Evolutionary conservation across 176 grass and related monocot species (phyloP).

Genomic region (Typha latifolia): DNA sequence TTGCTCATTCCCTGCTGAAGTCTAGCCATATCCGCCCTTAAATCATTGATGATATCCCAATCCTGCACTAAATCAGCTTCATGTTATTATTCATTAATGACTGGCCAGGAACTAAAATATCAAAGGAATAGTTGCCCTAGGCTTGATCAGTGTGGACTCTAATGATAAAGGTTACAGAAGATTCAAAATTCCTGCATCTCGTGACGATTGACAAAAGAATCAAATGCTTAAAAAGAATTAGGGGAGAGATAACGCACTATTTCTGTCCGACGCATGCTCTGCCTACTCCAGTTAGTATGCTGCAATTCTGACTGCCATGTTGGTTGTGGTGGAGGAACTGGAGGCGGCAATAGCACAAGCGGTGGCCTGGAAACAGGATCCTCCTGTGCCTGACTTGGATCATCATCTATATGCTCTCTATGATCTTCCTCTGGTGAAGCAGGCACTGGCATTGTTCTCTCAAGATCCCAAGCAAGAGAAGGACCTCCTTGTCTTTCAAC

Average conservation of each 20-base stretch:
- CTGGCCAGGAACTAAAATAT: neutral
- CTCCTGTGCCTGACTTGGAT: constrained; percentile 8
- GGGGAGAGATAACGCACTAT: constrained; percentile 23
- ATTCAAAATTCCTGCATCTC: neutral
- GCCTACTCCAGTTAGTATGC: constrained; percentile 39
- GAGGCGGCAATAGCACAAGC: constrained; percentile 16
- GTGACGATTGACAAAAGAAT: neutral
- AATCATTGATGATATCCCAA: constrained; percentile 60
- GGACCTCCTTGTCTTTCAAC: constrained; percentile 52
- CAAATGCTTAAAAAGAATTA: neutral
- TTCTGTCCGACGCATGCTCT: constrained; percentile 31
- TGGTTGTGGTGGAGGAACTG: constrained; percentile 20
- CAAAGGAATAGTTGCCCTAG: neutral
- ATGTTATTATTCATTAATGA: neutral
- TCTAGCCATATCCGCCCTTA: constrained; percentile 61
- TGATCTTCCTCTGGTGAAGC: constrained; percentile 23
- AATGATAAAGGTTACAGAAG: neutral
- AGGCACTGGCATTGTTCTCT: constrained; percentile 16
- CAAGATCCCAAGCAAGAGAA: constrained; percentile 37
- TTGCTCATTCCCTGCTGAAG: constrained; percentile 59
- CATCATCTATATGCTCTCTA: constrained; percentile 11
- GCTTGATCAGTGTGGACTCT: too few relatives aligned
- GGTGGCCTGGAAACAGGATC: constrained; percentile 15
- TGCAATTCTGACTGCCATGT: constrained; percentile 40
- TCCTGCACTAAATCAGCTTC: constrained; percentile 38